Evolutionary conservation across 441 rosid species (phyloP), one percentile per base, ranked within the genome.

Genomic region (Daphne laureola): DNA sequence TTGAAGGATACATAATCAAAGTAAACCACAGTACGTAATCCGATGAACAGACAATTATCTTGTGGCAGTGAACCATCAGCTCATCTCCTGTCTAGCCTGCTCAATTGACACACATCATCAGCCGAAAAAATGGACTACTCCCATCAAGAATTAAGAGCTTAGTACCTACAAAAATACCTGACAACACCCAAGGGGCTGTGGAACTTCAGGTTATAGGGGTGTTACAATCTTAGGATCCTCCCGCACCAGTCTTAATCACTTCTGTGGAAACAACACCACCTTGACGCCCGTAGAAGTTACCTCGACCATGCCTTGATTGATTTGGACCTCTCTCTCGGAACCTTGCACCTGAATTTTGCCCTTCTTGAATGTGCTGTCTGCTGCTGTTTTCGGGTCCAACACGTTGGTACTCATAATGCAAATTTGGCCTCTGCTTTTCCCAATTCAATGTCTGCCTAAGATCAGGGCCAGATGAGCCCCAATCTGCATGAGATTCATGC

Each of bases 331-430:
- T 84, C 71, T 86, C 97, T 76, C 75, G 80, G 69, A 70, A 76
- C 71, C 82, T 79, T 53, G 70, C 54, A 23, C 81, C 80, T n/a
- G 77, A 67, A 58, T 72, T 79, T 15, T 43, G 16, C 56, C 81
- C 77, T 65, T 81, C 90, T 27, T 57, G 54, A 51, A 62, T 67
- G 49, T 67, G 66, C 49, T 74, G 65, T 71, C 63, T 77, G 38
- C 63, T 77, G 46, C 45, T 55, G 50, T 71, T 73, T 36, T 75
- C 77, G 27, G 79, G 63, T 58, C 88, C 96, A 70, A 84, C 87
- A 43, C 95, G 98, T 69, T 84, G 95, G 73, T 84, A 90, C 59
- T 88, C 96, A 4, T 65, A 86, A 51, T 86, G 94, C 17, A 76
- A 17, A 67, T 67, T 71, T 14, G 62, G 85, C 68, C 79, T 78